Base-by-base conservation (phyloP, 495 filamentous ascomycete species). In the Sabuloglossum arenarium region DNA sequence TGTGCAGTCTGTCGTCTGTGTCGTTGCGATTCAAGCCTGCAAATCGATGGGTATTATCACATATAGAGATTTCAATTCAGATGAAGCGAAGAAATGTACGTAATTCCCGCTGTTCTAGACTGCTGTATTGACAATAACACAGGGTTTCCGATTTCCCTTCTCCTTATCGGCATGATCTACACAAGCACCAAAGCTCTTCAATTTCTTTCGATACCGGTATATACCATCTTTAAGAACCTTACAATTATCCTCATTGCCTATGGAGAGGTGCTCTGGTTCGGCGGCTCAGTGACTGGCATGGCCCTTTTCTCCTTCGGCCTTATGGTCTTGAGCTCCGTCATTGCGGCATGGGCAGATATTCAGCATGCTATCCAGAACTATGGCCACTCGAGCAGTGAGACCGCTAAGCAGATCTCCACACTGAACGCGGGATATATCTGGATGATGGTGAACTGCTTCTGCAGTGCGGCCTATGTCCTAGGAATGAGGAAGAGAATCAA, bases 141-240 rank as follows among this genome's bases (percentile, higher is more conserved):
- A 94, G 88, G 89, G 91, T 99, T 99, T 68, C 91, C 91, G 43
- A 87, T 99, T 65, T 96, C 93, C 49, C 73, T 97, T 45, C 81
- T 96, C 56, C 81, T 99, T 58, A 93, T 99, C 67, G 88, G 88
- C 62, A 99, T 96, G 90, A 99, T 97, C 70, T 99, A 97, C 74
- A 97, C 91, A 50, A 80, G 85, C 65, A 88, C 86, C 66, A 96
- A 96, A 72, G 90, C 91, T 23, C 81, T 99, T 52, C 89, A 96
- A 68, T 97, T 80, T 71, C 82, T 99, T 57, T 94, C 87, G 19
- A 94, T 99, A 54, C 91, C 91, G 12, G 91, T 99, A 3, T 99
- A 99, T 73, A 99, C 91, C 53, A 99, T 99, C 68, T 99, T 99
- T 79, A 99, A 99, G 77, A 99, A 99, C 69, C 69, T 99, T 73